Base-by-base conservation (phyloP, 495 filamentous ascomycete genomes). In the Trichodelitschia bisporula region DNA sequence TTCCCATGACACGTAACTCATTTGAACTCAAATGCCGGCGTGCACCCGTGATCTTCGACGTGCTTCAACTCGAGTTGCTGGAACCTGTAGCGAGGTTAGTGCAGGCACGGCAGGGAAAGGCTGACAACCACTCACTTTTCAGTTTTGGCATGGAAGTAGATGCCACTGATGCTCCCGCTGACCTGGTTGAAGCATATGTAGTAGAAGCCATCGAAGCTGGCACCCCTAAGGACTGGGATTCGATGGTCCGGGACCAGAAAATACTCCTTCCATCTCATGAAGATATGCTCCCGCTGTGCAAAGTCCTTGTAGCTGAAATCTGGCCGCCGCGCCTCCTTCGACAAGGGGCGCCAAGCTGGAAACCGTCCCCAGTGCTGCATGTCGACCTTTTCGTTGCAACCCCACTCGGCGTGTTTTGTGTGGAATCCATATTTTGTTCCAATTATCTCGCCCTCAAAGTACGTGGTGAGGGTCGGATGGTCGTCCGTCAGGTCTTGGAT, bases 201-300 rank as follows among this genome's bases (percentile, higher is more conserved):
- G 46, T 99, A 99, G 45, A 99, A 99, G 0, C 89, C 89, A 40
- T 99, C 89, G 42, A 93, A 99, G 40, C 82, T 92, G 1, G 89
- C 89, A 3, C 89, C 89, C 17, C 67, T 72, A 36, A 99, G 86
- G 12, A 77, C 79, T 35, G 68, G 58, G 14, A 93, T 79, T 2
- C 78, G 65, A 50, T 99, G 89, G 42, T 95, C 80, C 6, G 89
- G 89, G 2, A 99, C 89, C 4, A 99, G 61, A 46, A 99, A 99
- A 40, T 89, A 77, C 50, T 99, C 89, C 48, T 99, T 99, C 89
- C 89, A 99, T 29, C 89, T 68, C 89, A 99, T 99, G 48, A 95
- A 99, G 13, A 99, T 71, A 46, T 93, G 72, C 40, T 93, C 83
- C 32, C 69, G 61, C 46, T 90, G 73, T 20, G 59, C 56, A 41